Evolutionary conservation across 2,329 filamentous ascomycete genomes (phyloP), one percentile per base, ranked within the genome.

Genomic region (Xylariaceae sp.): DNA sequence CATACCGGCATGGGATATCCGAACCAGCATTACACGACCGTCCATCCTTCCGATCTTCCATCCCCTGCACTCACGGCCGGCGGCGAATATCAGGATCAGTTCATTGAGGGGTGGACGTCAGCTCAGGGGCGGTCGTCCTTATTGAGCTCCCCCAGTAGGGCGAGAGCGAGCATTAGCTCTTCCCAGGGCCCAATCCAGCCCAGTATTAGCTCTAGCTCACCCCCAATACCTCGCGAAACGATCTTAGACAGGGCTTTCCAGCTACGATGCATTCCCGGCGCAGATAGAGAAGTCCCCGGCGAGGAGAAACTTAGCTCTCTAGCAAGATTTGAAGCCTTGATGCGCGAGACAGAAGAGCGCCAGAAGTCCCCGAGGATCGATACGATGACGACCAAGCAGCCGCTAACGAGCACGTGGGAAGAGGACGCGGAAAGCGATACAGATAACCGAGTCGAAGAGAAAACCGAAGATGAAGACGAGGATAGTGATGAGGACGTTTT

Each of bases 191-290:
- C 76, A 1, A 56, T 64, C 19, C 64, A 68, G 6, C 65, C 67
- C 4, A 65, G 77, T 7, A 64, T 75, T 2, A 73, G 78, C 41
- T 78, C 79, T 1, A 78, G 76, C 63, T 81, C 82, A 0, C 82
- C 83, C 0, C 79, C 81, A 1, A 73, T 71, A 0, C 82, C 81
- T 2, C 78, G 85, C 16, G 85, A 89, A 70, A 87, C 86, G 0
- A 88, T 89, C 49, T 70, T 88, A n/a, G 86, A 89, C 67, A 75
- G 86, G 40, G 86, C 86, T 0, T 88, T 89, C 64, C 83, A 86
- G 63, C 72, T 88, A 72, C 78, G 82, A 7, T 84, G 76, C 54
- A 86, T 88, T 32, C 85, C 85, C 16, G 85, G 85, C 5, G 82
- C 82, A 2, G 83, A 85, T 10, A 72, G 74, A 7, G 75, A 81